A percentile compares a stretch with the other conserved stretches of the same genome.
Conservation (phyloP, 768 basidiomycete species). For the Mrakia hoshinonis region DNA sequence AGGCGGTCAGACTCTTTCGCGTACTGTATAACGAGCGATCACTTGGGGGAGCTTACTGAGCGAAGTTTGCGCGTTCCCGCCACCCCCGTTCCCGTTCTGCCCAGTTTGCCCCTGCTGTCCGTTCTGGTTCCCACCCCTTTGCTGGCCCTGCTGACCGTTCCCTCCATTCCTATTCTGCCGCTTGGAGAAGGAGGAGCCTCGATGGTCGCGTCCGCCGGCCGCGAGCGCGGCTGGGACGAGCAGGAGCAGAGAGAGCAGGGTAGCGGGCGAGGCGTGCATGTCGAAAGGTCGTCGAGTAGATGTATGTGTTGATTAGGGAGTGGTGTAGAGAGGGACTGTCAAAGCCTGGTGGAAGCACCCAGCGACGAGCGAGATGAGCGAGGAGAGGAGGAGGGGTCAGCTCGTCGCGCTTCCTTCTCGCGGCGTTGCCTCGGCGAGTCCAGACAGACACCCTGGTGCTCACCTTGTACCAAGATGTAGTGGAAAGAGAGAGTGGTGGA, state of each 20-base stretch:
- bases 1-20: background rate
- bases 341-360: constrained; percentile 6
- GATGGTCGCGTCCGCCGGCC: background rate
- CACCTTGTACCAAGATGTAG: background rate
- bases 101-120: no score
- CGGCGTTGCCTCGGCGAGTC: no score
- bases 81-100: background rate
- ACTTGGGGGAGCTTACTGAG: background rate
- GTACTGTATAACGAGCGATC: constrained; percentile 36
- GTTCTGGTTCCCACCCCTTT: background rate
- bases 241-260: background rate
- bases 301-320: background rate
- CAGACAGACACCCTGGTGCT: background rate
- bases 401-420: no score
- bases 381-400: no score
- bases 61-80: background rate
- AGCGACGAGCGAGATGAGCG: background rate
- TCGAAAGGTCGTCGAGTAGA: background rate
- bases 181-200: background rate
- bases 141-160: no score
- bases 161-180: background rate
- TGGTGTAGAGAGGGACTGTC: background rate
- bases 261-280: background rate
- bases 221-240: background rate
- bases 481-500: background rate